These are phyloP conservation scores for Pseudofabraea citricarpa DNA, from an alignment of 2,329 filamentous ascomycete genomes.

Conservation along the genomic window DNA sequence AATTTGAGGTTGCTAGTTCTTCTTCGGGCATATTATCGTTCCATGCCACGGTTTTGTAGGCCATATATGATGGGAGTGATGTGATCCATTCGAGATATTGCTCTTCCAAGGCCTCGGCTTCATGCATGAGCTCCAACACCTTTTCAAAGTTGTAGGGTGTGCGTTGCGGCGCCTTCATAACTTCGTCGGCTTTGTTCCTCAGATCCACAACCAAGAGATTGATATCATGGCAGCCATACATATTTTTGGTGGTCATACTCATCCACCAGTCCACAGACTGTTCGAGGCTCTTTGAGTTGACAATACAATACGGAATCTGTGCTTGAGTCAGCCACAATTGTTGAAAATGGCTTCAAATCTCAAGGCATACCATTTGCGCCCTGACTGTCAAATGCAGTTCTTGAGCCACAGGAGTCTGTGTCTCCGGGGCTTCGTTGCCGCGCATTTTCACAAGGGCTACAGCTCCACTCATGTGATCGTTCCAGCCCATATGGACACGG, in stretches of 20 bases:
- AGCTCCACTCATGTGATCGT: slow-evolving; percentile 54
- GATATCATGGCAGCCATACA: slow-evolving; percentile 37
- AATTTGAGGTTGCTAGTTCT: slow-evolving; percentile 45
- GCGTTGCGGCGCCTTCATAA: slow-evolving; percentile 41
- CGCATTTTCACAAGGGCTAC: slow-evolving; percentile 51
- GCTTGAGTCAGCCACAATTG: not conserved
- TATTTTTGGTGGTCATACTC: slow-evolving; percentile 41
- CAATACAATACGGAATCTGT: slow-evolving; percentile 33
- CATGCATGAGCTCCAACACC: slow-evolving; percentile 44
- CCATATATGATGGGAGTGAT: slow-evolving; percentile 44
- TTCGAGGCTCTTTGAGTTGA: slow-evolving; percentile 41
- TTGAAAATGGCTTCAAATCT: too few relatives aligned
- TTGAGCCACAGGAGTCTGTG: not conserved
- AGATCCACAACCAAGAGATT: slow-evolving; percentile 49
- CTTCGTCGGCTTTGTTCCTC: slow-evolving; percentile 43
- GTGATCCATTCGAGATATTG: slow-evolving; percentile 45
- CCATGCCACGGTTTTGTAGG: slow-evolving; percentile 46
- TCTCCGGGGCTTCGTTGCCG: slow-evolving; percentile 31
- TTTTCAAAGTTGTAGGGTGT: slow-evolving; percentile 43
- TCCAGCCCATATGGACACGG: slow-evolving; percentile 52
- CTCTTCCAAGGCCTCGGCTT: slow-evolving; percentile 45
- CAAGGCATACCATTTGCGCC: slow-evolving; percentile 1
- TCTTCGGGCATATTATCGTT: slow-evolving; percentile 43
- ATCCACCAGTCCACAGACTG: slow-evolving; percentile 56
- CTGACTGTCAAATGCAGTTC: not conserved